These are phyloP conservation scores for Bjerkandera adusta DNA, from an alignment of 1,284 basidiomycete species.

Conservation along the genomic window DNA sequence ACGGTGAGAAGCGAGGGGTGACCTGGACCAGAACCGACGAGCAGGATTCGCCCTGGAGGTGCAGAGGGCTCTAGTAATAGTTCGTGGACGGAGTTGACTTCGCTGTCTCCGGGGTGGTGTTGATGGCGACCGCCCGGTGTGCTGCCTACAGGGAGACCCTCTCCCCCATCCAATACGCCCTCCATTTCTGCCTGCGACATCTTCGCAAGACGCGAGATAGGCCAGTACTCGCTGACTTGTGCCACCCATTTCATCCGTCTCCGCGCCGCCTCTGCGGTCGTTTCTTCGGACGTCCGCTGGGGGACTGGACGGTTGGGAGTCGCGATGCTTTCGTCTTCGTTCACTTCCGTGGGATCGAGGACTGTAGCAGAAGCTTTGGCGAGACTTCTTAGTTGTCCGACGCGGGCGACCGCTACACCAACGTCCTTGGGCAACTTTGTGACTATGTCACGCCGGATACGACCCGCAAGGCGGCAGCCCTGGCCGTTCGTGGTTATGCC, in stretches of 20 bases:
- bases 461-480: slow-evolving; percentile 83
- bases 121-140: slow-evolving; percentile 1
- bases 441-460: slow-evolving; percentile 84
- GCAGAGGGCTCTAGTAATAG: slow-evolving; percentile 30
- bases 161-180: slow-evolving; percentile 50
- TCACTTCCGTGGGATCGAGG: slow-evolving; percentile 35
- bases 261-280: slow-evolving; percentile 46
- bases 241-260: slow-evolving; percentile 86
- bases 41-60: slow-evolving; percentile 69
- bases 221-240: slow-evolving; percentile 94
- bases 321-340: slow-evolving; percentile 53
- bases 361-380: slow-evolving; percentile 44
- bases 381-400: slow-evolving; percentile 69
- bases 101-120: slow-evolving; percentile 19
- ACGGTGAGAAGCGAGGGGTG: slow-evolving; percentile 91
- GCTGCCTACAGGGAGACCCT: slow-evolving; percentile 15
- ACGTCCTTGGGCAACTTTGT: slow-evolving; percentile 71
- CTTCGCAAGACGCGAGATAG: slow-evolving; percentile 72
- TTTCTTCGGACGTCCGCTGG: slow-evolving; percentile 49
- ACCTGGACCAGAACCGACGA: slow-evolving; percentile 94
- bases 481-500: slow-evolving; percentile 91
- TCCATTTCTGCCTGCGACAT: slow-evolving; percentile 73
- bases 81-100: slow-evolving; percentile 26
- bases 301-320: slow-evolving; percentile 85
- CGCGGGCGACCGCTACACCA: slow-evolving; percentile 76